These are phyloP conservation scores for Xylaria sp. DNA, from an alignment of 2,329 filamentous ascomycete genomes.

Conservation along the genomic window DNA sequence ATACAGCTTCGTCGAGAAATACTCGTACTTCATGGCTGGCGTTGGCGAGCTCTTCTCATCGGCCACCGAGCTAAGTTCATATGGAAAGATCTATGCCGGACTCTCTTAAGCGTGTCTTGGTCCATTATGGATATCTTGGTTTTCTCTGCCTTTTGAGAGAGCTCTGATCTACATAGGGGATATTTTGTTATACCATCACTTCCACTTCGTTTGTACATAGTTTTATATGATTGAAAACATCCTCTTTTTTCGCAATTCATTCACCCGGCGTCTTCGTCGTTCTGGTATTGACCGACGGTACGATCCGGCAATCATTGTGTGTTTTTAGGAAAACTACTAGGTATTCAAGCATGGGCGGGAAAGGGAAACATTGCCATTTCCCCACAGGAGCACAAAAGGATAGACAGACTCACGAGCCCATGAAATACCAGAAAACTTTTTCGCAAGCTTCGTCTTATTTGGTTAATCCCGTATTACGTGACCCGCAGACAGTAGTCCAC, in stretches of 20 bases:
- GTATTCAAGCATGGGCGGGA: conserved; percentile 14
- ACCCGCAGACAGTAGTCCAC: neutral
- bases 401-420: conserved; percentile 39
- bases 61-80: conserved; percentile 55
- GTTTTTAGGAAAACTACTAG: conserved; percentile 12
- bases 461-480: neutral
- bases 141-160: conserved; percentile 40
- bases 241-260: conserved; percentile 13
- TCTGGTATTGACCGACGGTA: neutral
- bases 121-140: conserved; percentile 11
- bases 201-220: conserved; percentile 42
- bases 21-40: conserved; percentile 67
- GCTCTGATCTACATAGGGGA: conserved; percentile 26
- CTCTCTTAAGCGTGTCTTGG: conserved; percentile 42
- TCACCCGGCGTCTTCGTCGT: conserved; percentile 11
- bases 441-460: conserved; percentile 9
- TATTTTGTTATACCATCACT: conserved; percentile 17
- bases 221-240: conserved; percentile 34
- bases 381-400: conserved; percentile 30
- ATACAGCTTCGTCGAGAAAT: conserved; percentile 63
- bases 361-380: conserved; percentile 19
- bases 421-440: conserved; percentile 26
- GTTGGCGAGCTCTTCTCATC: conserved; percentile 57
- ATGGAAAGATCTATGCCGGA: conserved; percentile 63
- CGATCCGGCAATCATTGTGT: conserved; percentile 28